Percentiles rank a stretch among this genome's conserved stretches.
Evolutionary conservation across 2,329 filamentous ascomycete genomes (phyloP).

Genomic region (Colletotrichum paranaense): DNA sequence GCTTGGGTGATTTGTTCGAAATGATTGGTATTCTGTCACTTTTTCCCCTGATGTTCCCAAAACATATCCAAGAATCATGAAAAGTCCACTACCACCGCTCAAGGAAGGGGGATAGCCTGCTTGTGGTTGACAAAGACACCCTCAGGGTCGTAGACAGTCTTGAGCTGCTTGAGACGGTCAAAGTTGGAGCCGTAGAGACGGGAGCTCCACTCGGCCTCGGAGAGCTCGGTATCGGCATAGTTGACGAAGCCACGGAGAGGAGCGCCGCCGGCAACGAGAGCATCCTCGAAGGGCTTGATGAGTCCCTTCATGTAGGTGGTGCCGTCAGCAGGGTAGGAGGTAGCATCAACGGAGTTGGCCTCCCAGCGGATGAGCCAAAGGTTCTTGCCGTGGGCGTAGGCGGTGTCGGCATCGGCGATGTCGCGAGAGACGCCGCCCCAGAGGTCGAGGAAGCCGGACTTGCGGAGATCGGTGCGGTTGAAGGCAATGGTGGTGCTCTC

Average conservation of each 20-base stretch:
- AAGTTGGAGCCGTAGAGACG: slow-evolving; percentile 36
- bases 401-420: slow-evolving; percentile 49
- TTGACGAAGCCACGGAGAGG: slow-evolving; percentile 35
- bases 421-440: slow-evolving; percentile 40
- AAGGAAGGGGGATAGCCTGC: slow-evolving; percentile 35
- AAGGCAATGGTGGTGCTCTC: slow-evolving; percentile 29
- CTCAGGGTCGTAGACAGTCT: slow-evolving; percentile 32
- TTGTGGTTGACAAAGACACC: slow-evolving; percentile 34
- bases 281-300: slow-evolving; percentile 36
- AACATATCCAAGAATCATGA: background rate
- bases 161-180: slow-evolving; percentile 34
- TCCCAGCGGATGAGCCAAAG: slow-evolving; percentile 48
- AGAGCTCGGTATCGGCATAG: slow-evolving; percentile 36
- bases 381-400: slow-evolving; percentile 53
- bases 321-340: slow-evolving; percentile 60
- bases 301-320: slow-evolving; percentile 59
- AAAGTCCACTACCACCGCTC: background rate
- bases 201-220: slow-evolving; percentile 32
- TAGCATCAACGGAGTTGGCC: slow-evolving; percentile 48
- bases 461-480: slow-evolving; percentile 31
- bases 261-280: slow-evolving; percentile 23
- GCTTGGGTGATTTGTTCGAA: no score
- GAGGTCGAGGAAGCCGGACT: slow-evolving; percentile 36
- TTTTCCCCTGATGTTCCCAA: background rate
- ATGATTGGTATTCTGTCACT: background rate